These are phyloP conservation scores for Emmonsiellopsis sp. DNA, from an alignment of 2,329 filamentous ascomycete species.

Conservation along the genomic window DNA sequence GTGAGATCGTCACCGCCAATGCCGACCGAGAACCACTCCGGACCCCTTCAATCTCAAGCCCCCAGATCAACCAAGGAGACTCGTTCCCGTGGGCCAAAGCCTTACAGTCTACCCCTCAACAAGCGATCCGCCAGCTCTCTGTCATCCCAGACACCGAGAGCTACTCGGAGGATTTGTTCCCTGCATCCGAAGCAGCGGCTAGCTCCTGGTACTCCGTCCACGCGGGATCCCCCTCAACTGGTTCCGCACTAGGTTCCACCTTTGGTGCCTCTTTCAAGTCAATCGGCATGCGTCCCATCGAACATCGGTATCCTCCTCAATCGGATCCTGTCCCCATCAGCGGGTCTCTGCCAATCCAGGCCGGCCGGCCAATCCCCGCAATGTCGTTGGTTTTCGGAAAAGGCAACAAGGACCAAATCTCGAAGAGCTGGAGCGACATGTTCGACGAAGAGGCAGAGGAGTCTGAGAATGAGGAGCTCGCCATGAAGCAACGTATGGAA, in stretches of 20 bases:
- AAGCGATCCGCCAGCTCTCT: slow-evolving; percentile 71
- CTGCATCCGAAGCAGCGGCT: slow-evolving; percentile 58
- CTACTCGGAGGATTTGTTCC: slow-evolving; percentile 79
- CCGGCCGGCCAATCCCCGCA: slow-evolving; percentile 52
- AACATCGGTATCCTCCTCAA: slow-evolving; percentile 32
- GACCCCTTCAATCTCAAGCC: slow-evolving; percentile 88
- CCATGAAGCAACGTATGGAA: slow-evolving; percentile 49
- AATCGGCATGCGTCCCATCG: slow-evolving; percentile 44
- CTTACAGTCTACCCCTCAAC: slow-evolving; percentile 64
- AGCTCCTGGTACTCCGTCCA: slow-evolving; percentile 70
- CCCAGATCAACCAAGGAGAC: slow-evolving; percentile 63
- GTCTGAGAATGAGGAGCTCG: slow-evolving; percentile 52
- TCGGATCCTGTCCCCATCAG: slow-evolving; percentile 63
- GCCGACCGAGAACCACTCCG: slow-evolving; percentile 91
- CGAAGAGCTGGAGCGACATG: slow-evolving; percentile 98
- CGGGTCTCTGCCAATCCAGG: slow-evolving; percentile 63
- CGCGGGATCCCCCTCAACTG: slow-evolving; percentile 68
- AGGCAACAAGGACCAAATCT: slow-evolving; percentile 62
- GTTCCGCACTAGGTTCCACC: slow-evolving; percentile 75
- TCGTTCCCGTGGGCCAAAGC: slow-evolving; percentile 95
- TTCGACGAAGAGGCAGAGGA: slow-evolving; percentile 97
- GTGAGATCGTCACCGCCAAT: slow-evolving; percentile 64
- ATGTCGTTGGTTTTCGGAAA: slow-evolving; percentile 74
- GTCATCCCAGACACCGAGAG: slow-evolving; percentile 70
- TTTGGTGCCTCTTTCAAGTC: slow-evolving; percentile 75